A percentile compares a stretch with the other conserved stretches of the same genome.
Conservation (phyloP, 1,284 basidiomycete species). For the Lentinus polychrous region DNA sequence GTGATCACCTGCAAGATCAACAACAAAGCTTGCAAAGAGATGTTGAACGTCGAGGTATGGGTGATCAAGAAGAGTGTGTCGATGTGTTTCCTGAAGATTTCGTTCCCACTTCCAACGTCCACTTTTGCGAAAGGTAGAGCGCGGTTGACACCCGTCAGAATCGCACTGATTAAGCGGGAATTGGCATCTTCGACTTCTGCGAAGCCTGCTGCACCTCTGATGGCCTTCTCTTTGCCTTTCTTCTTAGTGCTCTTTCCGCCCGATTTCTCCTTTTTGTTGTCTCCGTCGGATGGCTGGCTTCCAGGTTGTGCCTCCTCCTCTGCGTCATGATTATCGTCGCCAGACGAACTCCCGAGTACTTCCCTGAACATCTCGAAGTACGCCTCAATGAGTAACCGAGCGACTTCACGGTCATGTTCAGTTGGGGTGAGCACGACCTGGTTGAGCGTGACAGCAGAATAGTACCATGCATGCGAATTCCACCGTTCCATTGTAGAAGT, state of each 20-base stretch:
- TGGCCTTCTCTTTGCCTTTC: slow-evolving; percentile 34
- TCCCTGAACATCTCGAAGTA: slow-evolving; percentile 97
- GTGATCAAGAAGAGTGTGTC: slow-evolving; percentile 94
- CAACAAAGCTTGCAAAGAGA: slow-evolving; percentile 89
- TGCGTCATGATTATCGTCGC: slow-evolving; percentile 27
- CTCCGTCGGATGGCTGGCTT: not conserved
- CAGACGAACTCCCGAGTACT: slow-evolving; percentile 51
- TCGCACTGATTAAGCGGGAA: slow-evolving; percentile 84
- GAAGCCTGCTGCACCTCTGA: slow-evolving; percentile 56
- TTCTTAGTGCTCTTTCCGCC: slow-evolving; percentile 21
- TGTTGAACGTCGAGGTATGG: slow-evolving; percentile 93
- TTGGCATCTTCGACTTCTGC: slow-evolving; percentile 75
- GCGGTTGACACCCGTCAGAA: slow-evolving; percentile 93
- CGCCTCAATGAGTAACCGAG: slow-evolving; percentile 80
- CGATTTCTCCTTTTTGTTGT: slow-evolving; percentile 25
- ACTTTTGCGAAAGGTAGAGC: slow-evolving; percentile 89
- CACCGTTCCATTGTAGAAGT: slow-evolving; percentile 18
- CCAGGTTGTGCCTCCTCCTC: slow-evolving; percentile 19
- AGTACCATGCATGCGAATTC: slow-evolving; percentile 58
- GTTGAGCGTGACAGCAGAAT: slow-evolving; percentile 90
- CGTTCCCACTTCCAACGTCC: slow-evolving; percentile 43
- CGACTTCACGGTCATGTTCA: slow-evolving; percentile 65
- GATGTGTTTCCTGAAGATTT: slow-evolving; percentile 78
- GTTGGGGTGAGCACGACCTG: slow-evolving; percentile 78
- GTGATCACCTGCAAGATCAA: slow-evolving; percentile 84